Percentiles rank a stretch among this genome's conserved stretches.
Evolutionary conservation across 768 basidiomycete species (phyloP).

Genomic region (Sarcodon sp.): DNA sequence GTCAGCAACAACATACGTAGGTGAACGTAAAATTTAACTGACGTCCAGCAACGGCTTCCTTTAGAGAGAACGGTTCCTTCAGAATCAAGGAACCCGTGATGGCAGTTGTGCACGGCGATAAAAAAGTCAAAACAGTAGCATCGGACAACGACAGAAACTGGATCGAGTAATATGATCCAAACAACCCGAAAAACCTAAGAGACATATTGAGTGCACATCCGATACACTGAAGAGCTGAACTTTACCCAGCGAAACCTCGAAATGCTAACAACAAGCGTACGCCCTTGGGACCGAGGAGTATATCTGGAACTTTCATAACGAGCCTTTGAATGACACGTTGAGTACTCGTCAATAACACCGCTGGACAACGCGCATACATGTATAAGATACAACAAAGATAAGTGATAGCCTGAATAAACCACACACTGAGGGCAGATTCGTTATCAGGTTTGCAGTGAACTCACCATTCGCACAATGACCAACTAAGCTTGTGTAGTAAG

Average conservation of each 20-base stretch:
- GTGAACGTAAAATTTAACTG: not conserved
- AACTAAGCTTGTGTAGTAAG: slow-evolving; percentile 20
- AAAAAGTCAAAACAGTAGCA: slow-evolving; percentile 64
- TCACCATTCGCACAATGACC: slow-evolving; percentile 47
- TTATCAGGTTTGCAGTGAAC: slow-evolving; percentile 4
- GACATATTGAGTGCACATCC: not conserved
- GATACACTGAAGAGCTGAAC: not conserved
- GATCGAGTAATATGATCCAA: slow-evolving; percentile 58
- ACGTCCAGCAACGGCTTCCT: slow-evolving; percentile 45
- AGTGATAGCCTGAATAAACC: slow-evolving; percentile 29
- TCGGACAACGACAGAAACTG: slow-evolving; percentile 71
- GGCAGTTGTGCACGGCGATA: slow-evolving; percentile 54
- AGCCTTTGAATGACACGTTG: slow-evolving; percentile 13
- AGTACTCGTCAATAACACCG: not conserved
- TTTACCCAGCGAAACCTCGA: slow-evolving; percentile 55
- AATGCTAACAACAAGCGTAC: slow-evolving; percentile 43
- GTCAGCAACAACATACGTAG: not conserved
- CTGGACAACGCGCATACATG: slow-evolving; percentile 22
- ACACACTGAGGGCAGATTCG: not conserved
- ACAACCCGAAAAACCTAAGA: slow-evolving; percentile 57
- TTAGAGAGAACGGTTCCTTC: slow-evolving; percentile 41
- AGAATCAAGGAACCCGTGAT: slow-evolving; percentile 49
- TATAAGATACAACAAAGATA: slow-evolving; percentile 36
- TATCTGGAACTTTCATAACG: slow-evolving; percentile 34
- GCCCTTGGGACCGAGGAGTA: slow-evolving; percentile 56